These are phyloP conservation scores for Blastomyces emzantsi DNA, from an alignment of 2,329 filamentous ascomycete genomes.

Conservation along the genomic window DNA sequence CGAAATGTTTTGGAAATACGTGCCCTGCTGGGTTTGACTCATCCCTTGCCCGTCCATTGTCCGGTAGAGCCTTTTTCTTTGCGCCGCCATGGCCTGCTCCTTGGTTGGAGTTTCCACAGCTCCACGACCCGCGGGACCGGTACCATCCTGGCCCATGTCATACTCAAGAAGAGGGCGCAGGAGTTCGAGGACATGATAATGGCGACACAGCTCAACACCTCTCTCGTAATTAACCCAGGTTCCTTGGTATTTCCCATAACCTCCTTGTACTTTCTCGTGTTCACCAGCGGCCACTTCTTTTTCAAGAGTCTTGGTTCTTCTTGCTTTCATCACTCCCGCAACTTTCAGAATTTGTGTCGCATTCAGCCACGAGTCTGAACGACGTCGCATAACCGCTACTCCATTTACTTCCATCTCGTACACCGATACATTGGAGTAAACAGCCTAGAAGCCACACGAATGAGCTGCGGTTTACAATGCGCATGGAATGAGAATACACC, in stretches of 20 bases:
- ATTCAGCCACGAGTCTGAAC: conserved; percentile 93
- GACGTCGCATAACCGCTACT: conserved; percentile 89
- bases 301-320: conserved; percentile 93
- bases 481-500: not conserved
- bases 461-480: not conserved
- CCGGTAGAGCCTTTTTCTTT: conserved; percentile 86
- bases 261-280: conserved; percentile 97
- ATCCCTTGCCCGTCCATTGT: conserved; percentile 59
- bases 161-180: conserved; percentile 43
- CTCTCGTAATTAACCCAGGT: conserved; percentile 96
- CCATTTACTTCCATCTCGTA: conserved; percentile 98
- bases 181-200: conserved; percentile 49
- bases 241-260: conserved; percentile 97
- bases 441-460: conserved; percentile 10
- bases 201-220: conserved; percentile 81
- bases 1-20: conserved; percentile 96
- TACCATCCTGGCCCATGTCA: conserved; percentile 43
- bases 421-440: conserved; percentile 62
- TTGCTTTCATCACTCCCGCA: conserved; percentile 92
- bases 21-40: conserved; percentile 59
- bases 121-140: conserved; percentile 60
- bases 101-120: conserved; percentile 92
- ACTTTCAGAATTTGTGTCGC: conserved; percentile 98
- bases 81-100: conserved; percentile 95
- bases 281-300: conserved; percentile 95